Evolutionary conservation across 345 rosid genomes (phyloP).

Genomic region (Camelina neglecta): DNA sequence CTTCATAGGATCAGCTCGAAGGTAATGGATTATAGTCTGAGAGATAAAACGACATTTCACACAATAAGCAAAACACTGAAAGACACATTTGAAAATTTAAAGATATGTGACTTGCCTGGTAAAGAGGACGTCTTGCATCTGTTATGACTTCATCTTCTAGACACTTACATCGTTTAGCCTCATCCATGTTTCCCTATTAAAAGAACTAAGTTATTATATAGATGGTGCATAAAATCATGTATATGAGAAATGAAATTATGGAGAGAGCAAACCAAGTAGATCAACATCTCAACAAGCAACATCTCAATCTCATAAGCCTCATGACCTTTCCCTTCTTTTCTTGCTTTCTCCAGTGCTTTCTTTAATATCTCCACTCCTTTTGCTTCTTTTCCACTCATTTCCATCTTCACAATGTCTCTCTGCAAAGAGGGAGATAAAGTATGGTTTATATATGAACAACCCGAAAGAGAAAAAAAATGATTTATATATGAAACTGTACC

Average conservation of each 20-base stretch:
- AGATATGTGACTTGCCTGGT: slow-evolving; percentile 48
- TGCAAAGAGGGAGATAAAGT: slow-evolving; percentile 7
- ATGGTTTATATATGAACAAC: not conserved
- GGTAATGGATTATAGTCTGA: slow-evolving; percentile 51
- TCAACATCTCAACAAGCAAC: slow-evolving; percentile 67
- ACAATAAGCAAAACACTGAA: not conserved
- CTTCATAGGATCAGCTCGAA: slow-evolving; percentile 28
- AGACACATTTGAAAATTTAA: not conserved
- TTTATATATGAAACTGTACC: slow-evolving; percentile 36
- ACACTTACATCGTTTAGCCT: slow-evolving; percentile 53
- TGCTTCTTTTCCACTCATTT: slow-evolving; percentile 66
- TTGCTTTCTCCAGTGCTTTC: slow-evolving; percentile 44
- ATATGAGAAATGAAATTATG: not conserved
- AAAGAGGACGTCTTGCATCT: slow-evolving; percentile 61
- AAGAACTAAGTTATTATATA: not conserved
- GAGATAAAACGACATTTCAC: not conserved
- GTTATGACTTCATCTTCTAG: slow-evolving; percentile 46
- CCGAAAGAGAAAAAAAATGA: not conserved
- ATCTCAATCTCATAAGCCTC: slow-evolving; percentile 68
- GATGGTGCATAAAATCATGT: not conserved
- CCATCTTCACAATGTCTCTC: slow-evolving; percentile 53
- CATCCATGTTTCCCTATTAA: slow-evolving; percentile 51
- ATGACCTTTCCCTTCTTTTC: slow-evolving; percentile 38
- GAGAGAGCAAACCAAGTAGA: slow-evolving; percentile 56
- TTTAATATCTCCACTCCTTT: slow-evolving; percentile 47